Conservation (phyloP, 1,284 basidiomycete species). For the Ganoderma leucocontextum region DNA sequence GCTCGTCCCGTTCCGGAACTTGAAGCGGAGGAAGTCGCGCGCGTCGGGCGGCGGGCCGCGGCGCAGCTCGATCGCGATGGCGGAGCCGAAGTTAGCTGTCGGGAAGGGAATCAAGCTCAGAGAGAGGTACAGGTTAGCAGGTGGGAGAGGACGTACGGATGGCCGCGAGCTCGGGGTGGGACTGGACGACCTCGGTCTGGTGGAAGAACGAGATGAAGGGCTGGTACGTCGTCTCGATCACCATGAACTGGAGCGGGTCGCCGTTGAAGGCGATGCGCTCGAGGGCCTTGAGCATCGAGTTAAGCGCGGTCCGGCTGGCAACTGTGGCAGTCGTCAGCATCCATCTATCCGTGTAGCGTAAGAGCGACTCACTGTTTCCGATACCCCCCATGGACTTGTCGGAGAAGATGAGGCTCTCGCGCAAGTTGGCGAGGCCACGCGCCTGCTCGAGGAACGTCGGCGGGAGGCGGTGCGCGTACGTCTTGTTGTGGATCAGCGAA, state of each 20-base stretch:
- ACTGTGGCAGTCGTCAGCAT: slow-evolving; percentile 51
- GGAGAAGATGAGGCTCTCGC: slow-evolving; percentile 82
- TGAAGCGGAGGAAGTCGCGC: slow-evolving; percentile 82
- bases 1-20: slow-evolving; percentile 85
- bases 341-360: not conserved
- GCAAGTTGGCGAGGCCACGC: slow-evolving; percentile 76
- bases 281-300: slow-evolving; percentile 74
- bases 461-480: slow-evolving; percentile 76
- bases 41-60: slow-evolving; percentile 76
- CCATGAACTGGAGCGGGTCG: slow-evolving; percentile 79
- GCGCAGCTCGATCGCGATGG: slow-evolving; percentile 81
- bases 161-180: slow-evolving; percentile 64
- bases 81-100: slow-evolving; percentile 80
- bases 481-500: slow-evolving; percentile 80
- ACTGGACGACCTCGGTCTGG: slow-evolving; percentile 68
- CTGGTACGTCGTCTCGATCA: slow-evolving; percentile 85
- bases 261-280: slow-evolving; percentile 80
- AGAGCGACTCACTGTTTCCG: slow-evolving; percentile 67
- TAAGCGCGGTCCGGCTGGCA: slow-evolving; percentile 80
- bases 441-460: slow-evolving; percentile 76
- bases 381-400: slow-evolving; percentile 67
- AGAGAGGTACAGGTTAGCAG: not conserved
- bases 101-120: slow-evolving; percentile 22
- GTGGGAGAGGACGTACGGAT: slow-evolving; percentile 58
- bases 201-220: slow-evolving; percentile 90